Evolutionary conservation across 192 early-diverging fungal species (phyloP).

Genomic region (Paraglomus occultum): DNA sequence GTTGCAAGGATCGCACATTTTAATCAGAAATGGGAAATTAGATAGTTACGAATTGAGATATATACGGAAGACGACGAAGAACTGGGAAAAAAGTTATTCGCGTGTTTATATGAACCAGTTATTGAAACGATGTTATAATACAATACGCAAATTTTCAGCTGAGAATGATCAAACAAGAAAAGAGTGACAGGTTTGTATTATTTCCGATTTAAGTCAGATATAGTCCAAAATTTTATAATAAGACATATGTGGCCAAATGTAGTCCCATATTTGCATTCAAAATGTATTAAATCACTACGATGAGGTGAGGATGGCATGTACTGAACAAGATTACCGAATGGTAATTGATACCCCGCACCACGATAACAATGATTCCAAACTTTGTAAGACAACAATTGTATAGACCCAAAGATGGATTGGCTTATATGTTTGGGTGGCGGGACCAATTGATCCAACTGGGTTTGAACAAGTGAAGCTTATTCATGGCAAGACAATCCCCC

Average conservation of each 20-base stretch:
- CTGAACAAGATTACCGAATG: constrained; percentile 6
- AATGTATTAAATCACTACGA: constrained; percentile 9
- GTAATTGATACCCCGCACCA: constrained; percentile 7
- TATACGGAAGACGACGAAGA: constrained; percentile 14
- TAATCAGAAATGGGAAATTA: constrained; percentile 25
- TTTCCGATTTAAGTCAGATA: constrained; percentile 20
- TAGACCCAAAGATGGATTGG: not conserved
- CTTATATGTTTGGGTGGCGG: constrained; percentile 14
- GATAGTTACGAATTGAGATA: not conserved
- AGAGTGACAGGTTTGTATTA: constrained; percentile 22
- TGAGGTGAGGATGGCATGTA: constrained; percentile 11
- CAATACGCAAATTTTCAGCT: constrained; percentile 17
- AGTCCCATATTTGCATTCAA: constrained; percentile 21
- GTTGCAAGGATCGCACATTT: constrained; percentile 6
- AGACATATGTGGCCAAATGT: constrained; percentile 3
- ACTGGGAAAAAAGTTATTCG: constrained; percentile 12
- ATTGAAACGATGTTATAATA: not conserved
- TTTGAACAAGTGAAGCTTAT: not conserved
- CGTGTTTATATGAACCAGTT: constrained; percentile 14
- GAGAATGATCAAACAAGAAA: constrained; percentile 11
- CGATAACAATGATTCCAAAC: constrained; percentile 3
- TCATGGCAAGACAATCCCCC: not conserved
- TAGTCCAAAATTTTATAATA: not conserved
- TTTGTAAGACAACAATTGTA: constrained; percentile 24
- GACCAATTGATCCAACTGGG: constrained; percentile 13